Conservation (phyloP, 2,329 filamentous ascomycete species). For the Ramularia endophylla region DNA sequence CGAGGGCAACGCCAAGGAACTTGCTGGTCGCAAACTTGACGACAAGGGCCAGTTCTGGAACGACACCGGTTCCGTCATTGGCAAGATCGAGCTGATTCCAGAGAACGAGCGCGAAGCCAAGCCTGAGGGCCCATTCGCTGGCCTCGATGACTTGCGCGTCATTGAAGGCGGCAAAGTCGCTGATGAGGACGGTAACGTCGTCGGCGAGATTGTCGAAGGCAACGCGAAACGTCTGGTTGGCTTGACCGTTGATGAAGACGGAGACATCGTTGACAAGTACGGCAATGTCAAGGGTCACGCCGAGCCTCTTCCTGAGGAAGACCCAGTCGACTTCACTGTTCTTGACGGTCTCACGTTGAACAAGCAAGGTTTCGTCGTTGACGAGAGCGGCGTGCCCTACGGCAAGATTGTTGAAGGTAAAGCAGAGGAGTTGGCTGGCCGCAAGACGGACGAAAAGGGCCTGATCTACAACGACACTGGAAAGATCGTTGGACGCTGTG, state of each 20-base stretch:
- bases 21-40: slow-evolving; percentile 64
- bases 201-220: slow-evolving; percentile 50
- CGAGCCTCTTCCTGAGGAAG: slow-evolving; percentile 48
- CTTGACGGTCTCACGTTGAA: slow-evolving; percentile 59
- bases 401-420: slow-evolving; percentile 53
- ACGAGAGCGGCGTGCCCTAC: slow-evolving; percentile 48
- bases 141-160: slow-evolving; percentile 44
- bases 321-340: slow-evolving; percentile 49
- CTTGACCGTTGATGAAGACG: slow-evolving; percentile 71
- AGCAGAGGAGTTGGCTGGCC: slow-evolving; percentile 50
- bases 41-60: slow-evolving; percentile 66
- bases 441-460: slow-evolving; percentile 51
- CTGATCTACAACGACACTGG: slow-evolving; percentile 52
- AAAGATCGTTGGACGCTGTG: slow-evolving; percentile 52
- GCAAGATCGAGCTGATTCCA: slow-evolving; percentile 61
- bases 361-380: slow-evolving; percentile 56
- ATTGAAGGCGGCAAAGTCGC: slow-evolving; percentile 44
- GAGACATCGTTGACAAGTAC: slow-evolving; percentile 72
- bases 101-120: slow-evolving; percentile 55
- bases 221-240: slow-evolving; percentile 62
- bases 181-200: slow-evolving; percentile 46
- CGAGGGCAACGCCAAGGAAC: slow-evolving; percentile 58
- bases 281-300: slow-evolving; percentile 54
- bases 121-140: slow-evolving; percentile 47
- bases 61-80: slow-evolving; percentile 65